Percentiles rank a stretch among this genome's conserved stretches.
These are phyloP conservation scores for Ceratobasidium papillatum DNA, from an alignment of 1,284 basidiomycete species.

Conservation along the genomic window DNA sequence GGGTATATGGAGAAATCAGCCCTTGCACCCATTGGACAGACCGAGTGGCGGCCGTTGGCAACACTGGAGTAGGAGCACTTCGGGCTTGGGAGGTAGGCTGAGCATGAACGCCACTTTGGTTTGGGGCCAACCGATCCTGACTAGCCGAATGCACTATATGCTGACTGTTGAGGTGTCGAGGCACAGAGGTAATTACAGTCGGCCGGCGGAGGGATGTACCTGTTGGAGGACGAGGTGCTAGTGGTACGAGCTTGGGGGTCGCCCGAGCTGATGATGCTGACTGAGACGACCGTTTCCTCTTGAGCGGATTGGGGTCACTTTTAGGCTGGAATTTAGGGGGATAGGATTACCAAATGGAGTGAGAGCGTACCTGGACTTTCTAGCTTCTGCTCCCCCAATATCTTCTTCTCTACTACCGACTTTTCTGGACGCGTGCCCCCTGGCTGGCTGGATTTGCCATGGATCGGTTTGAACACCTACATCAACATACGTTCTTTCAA, in stretches of 20 bases:
- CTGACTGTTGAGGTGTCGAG: neutral
- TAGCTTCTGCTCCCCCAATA: neutral
- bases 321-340: too few species aligned
- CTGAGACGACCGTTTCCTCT: too few species aligned
- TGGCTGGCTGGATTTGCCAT: neutral
- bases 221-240: neutral
- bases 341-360: neutral
- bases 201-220: neutral
- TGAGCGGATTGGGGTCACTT: too few species aligned
- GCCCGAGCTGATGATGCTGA: too few species aligned
- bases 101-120: neutral
- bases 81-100: neutral
- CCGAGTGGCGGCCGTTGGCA: neutral
- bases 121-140: too few species aligned
- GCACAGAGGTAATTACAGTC: neutral
- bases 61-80: neutral
- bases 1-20: neutral
- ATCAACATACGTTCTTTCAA: neutral
- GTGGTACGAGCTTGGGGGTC: neutral
- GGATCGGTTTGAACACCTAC: constrained; percentile 14
- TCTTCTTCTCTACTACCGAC: neutral
- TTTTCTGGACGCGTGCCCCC: neutral
- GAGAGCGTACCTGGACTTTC: neutral
- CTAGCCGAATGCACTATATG: neutral
- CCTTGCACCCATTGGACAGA: neutral